Conservation (phyloP, 805 yeast genomes). For the Naumovozyma castellii region DNA sequence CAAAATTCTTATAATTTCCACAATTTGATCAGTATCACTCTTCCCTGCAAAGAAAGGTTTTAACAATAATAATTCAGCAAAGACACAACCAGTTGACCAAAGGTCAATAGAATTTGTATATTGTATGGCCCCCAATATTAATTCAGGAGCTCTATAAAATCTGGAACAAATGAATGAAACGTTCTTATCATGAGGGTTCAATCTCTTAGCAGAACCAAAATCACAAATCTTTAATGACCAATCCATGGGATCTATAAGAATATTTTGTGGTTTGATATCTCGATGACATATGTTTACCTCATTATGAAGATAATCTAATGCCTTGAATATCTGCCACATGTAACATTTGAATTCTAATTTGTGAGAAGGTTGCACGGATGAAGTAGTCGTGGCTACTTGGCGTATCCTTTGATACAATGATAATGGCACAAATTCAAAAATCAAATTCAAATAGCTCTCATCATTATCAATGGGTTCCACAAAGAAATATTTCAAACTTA, state of each 20-base stretch:
- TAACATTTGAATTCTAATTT: slow-evolving; percentile 55
- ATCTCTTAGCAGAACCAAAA: slow-evolving; percentile 75
- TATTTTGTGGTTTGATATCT: slow-evolving; percentile 77
- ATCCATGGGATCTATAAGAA: slow-evolving; percentile 60
- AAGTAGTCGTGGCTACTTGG: slow-evolving; percentile 21
- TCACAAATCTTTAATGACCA: slow-evolving; percentile 70
- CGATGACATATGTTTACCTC: slow-evolving; percentile 65
- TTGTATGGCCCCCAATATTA: slow-evolving; percentile 79
- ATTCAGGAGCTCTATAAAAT: slow-evolving; percentile 77
- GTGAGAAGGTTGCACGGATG: slow-evolving; percentile 38
- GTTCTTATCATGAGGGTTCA: slow-evolving; percentile 73
- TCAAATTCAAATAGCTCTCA: slow-evolving; percentile 60
- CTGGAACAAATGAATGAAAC: slow-evolving; percentile 94
- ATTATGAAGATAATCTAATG: slow-evolving; percentile 73
- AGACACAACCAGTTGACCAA: slow-evolving; percentile 96
- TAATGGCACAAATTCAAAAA: slow-evolving; percentile 81
- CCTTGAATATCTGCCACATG: slow-evolving; percentile 71
- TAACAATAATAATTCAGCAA: slow-evolving; percentile 89
- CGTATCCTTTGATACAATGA: slow-evolving; percentile 69
- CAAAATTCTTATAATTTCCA: slow-evolving; percentile 79
- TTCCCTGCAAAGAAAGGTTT: slow-evolving; percentile 91
- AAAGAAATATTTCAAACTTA: slow-evolving; percentile 58
- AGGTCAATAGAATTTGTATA: slow-evolving; percentile 89
- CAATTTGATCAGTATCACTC: slow-evolving; percentile 76
- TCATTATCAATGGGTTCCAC: slow-evolving; percentile 59